Base-by-base conservation (phyloP, 2,329 filamentous ascomycete genomes). In the Botrytis tulipae region DNA sequence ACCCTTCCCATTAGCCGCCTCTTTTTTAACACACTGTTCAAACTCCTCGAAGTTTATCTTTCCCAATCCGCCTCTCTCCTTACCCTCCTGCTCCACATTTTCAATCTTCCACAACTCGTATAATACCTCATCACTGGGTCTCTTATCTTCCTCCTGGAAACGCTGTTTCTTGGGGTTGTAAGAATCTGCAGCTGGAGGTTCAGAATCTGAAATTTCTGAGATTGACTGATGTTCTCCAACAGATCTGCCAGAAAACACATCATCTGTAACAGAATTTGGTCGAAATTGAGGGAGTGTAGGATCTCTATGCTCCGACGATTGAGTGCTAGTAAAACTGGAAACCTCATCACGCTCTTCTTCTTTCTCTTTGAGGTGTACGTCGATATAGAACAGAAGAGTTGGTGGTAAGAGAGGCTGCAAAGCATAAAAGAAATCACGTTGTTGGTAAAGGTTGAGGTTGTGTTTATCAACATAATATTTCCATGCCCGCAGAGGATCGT, bases 41-140 rank as follows among this genome's bases (percentile, higher is more conserved):
- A 98, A 97, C 82, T 98, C 96, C 1, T 88, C 86, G 76, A 91
- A 95, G 79, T 84, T 92, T 66, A 98, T 84, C 79, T 90, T 89
- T 1, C 94, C 95, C 83, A 90, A 92, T 0, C 94, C 95, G n/a
- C 92, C 93, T 40, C 93, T 87, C 73, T 87, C 84, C 73, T 86
- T 86, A 2, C 93, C 91, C 80, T 94, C 91, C 87, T 75, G 73
- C 8, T 73, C 76, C 6, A 74, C 75, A 37, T 63, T 71, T 20
- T 81, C 79, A 37, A 66, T 66, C 37, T 75, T 72, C 78, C 77
- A 79, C 35, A 79, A 76, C 46, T 74, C 63, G 69, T 76, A 79
- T 12, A 79, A 65, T 12, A 37, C 66, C 22, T 76, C 74, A 48
- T 74, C 67, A 4, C 57, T 59, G 3, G 74, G 73, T 35, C 29